These are phyloP conservation scores for Salix udensis DNA, from an alignment of 345 rosid genomes.

Conservation along the genomic window DNA sequence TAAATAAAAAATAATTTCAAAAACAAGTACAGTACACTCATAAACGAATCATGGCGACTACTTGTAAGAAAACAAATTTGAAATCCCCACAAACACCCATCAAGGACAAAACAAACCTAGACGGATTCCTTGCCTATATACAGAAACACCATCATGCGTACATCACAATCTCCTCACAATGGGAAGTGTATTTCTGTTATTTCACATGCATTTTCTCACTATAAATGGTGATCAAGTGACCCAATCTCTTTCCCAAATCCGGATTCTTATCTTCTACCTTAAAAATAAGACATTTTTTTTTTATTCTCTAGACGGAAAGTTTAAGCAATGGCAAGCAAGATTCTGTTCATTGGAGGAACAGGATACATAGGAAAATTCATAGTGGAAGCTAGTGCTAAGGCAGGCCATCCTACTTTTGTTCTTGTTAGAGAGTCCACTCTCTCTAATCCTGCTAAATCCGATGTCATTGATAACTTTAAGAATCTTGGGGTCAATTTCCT, in stretches of 20 bases:
- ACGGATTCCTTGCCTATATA: background rate
- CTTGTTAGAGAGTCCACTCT: conserved; percentile 17
- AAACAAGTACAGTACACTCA: too few species aligned
- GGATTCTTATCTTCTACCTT: background rate
- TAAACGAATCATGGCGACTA: too few species aligned
- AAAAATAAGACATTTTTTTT: too few species aligned
- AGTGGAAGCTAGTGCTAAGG: conserved; percentile 15
- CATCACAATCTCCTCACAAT: background rate
- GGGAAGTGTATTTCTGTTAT: background rate
- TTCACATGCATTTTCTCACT: background rate
- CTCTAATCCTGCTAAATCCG: conserved; percentile 3
- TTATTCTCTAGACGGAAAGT: background rate
- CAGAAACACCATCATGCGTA: background rate
- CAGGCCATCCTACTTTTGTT: conserved; percentile 17
- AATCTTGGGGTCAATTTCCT: conserved; percentile 10
- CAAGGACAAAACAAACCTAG: background rate
- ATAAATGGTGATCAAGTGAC: background rate
- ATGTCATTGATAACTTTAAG: conserved; percentile 5
- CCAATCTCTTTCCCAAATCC: background rate
- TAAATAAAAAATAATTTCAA: too few species aligned
- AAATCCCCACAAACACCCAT: background rate
- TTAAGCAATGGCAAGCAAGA: conserved; percentile 12
- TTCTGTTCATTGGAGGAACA: conserved; percentile 21
- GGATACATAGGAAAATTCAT: conserved; percentile 20
- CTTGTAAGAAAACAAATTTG: background rate